Evolutionary conservation across 495 filamentous ascomycete genomes (phyloP), one percentile per base, ranked within the genome.

Genomic region (Penicillium paradoxum): DNA sequence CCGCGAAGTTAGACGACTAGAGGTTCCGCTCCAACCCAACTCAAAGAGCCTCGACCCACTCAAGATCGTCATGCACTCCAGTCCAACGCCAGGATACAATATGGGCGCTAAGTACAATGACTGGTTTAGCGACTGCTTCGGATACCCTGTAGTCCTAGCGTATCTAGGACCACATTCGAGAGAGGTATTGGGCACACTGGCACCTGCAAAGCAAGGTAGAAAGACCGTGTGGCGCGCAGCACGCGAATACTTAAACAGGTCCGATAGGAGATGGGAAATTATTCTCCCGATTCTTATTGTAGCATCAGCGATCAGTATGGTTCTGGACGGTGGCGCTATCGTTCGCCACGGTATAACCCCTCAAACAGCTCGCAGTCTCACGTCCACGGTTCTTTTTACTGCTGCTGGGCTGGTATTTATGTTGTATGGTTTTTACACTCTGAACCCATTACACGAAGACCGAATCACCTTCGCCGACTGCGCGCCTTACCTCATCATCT

Each of bases 391-490:
- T 8, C 11, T 56, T 18, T 29, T 30, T 10, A 27, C 30, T 0
- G 5, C 18, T 6, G 41, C 30, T 25, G 30, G 14, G 8, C 4
- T 55, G n/a, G 15, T 30, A 15, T 2, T 50, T 14, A 6, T 44
- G 41, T 22, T 44, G 11, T 30, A 13, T 29, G 13, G 29, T 10
- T 49, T n/a, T 17, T 37, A 32, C 22, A 22, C n/a, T 24, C 17
- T 44, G 15, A 18, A 34, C 14, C 39, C 37, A 36, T 30, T 18
- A 11, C 45, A 70, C 3, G 57, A 73, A 25, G 67, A 70, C 14
- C 68, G 69, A 2, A 82, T 96, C 22, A 85, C 81, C 1, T 97
- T 97, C 63, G 81, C 86, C 4, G 92, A 97, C 63, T 80, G 80
- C 33, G 89, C 91, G 4, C 83, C 91, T 1, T 84, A 86, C 54